Conservation (phyloP, 1,284 basidiomycete species). For the Ceratobasidium sp. region DNA sequence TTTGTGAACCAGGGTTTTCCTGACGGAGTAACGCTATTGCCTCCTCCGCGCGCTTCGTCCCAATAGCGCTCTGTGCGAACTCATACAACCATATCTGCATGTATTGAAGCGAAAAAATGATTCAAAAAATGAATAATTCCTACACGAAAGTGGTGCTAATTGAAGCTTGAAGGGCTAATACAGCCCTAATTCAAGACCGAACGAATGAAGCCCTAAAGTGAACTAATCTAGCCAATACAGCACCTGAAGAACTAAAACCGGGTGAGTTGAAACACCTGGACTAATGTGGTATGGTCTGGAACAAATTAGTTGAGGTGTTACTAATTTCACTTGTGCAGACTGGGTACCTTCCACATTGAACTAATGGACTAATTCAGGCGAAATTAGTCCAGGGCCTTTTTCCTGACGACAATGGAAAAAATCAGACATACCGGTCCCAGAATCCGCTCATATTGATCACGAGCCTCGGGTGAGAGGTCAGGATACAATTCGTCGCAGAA, state of each 20-base stretch:
- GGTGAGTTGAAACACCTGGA: not conserved
- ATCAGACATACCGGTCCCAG: not conserved
- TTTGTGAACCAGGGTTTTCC: no score
- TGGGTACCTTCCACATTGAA: not conserved
- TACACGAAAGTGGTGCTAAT: no score
- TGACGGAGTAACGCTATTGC: no score
- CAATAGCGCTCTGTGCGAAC: no score
- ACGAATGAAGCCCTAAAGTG: no score
- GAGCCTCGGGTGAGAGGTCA: not conserved
- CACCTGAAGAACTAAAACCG: not conserved
- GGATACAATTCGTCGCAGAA: conserved; percentile 11
- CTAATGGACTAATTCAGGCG: not conserved
- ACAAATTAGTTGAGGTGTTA: not conserved
- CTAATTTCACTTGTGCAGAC: not conserved
- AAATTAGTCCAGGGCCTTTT: not conserved
- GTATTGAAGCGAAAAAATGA: no score
- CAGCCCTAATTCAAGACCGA: no score
- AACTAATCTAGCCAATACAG: not conserved
- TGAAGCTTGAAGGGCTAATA: no score
- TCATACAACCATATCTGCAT: no score
- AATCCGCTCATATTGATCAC: not conserved
- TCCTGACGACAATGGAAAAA: not conserved
- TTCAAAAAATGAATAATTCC: no score
- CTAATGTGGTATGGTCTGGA: not conserved
- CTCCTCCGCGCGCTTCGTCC: no score